Conservation (phyloP, 768 basidiomycete genomes). For the Fibroporia radiculosa region DNA sequence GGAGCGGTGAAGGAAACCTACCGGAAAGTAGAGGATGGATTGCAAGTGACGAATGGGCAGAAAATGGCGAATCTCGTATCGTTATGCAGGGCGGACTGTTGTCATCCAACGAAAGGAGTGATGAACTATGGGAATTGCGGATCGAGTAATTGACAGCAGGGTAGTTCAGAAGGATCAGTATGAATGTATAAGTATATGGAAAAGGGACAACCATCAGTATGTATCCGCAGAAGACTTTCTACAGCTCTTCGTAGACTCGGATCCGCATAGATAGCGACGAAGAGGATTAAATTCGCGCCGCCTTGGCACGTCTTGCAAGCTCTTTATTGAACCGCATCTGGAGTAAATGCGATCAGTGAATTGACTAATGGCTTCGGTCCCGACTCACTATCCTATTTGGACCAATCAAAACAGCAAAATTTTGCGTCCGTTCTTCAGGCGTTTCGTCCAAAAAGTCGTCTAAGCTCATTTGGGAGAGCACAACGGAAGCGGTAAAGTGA, state of each 20-base stretch:
- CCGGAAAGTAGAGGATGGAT: constrained; percentile 40
- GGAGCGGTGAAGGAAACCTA: neutral
- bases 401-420: constrained; percentile 43
- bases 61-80: constrained; percentile 12
- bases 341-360: neutral
- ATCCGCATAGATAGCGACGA: constrained; percentile 5
- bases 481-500: constrained; percentile 55
- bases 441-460: constrained; percentile 48
- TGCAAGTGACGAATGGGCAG: constrained; percentile 21
- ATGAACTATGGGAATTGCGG: constrained; percentile 34
- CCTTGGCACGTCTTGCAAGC: constrained; percentile 27
- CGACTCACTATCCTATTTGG: constrained; percentile 44
- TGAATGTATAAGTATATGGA: neutral
- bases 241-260: neutral
- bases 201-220: no score
- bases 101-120: constrained; percentile 33
- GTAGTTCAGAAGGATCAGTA: neutral
- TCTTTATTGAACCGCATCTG: constrained; percentile 30
- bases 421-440: constrained; percentile 37
- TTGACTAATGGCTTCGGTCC: neutral
- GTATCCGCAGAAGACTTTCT: no score
- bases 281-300: constrained; percentile 21
- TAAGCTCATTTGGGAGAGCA: constrained; percentile 47
- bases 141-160: constrained; percentile 13
- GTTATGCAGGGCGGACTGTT: constrained; percentile 30